Evolutionary conservation across 345 rosid genomes (phyloP), one percentile per base, ranked within the genome.

Genomic region (Triadica sebifera): DNA sequence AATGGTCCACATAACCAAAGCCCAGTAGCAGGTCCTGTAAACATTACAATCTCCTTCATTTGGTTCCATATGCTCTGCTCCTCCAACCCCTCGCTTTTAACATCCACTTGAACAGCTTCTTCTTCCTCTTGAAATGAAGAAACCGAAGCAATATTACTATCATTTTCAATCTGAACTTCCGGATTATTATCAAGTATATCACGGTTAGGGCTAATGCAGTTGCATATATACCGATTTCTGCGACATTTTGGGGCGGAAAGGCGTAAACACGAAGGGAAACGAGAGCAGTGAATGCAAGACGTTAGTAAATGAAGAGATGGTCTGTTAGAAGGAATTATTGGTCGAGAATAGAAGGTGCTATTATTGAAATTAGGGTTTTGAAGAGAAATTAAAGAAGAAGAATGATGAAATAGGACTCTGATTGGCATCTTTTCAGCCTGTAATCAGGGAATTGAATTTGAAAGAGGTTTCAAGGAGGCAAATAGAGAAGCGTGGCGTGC

Each of bases 1-100:
- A 94, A 81, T 22, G 98, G 97, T 29, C 89, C 95, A 79, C 97
- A 94, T 1, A 92, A 78, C 98, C 97, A 92, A 43, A 94, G 81
- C 20, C 93, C 98, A 0, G 94, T 83, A 2, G 98, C 98, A 0
- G 98, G 99, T 64, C 93, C 99, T 0, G 97, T 89, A 65, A 95
- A 95, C 87, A 81, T 75, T 9, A 87, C 85, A 67, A 95, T 95
- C 87, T 93, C 93, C 81, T 86, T 90, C 82, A 90, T 78, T 78
- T 91, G 98, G 94, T 82, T 80, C 96, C 89, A 93, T 49, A 94
- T 78, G 69, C 86, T 84, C 88, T 81, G 96, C 81, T 81, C 76
- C 80, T 77, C 88, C 73, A 91, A 82, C 7, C 81, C 89, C 69
- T 80, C 87, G 16, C 34, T 52, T 15, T 29, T 69, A 24, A 75